Evolutionary conservation across 2,329 filamentous ascomycete genomes (phyloP), one percentile per base, ranked within the genome.

Genomic region (Xylariales sp.): DNA sequence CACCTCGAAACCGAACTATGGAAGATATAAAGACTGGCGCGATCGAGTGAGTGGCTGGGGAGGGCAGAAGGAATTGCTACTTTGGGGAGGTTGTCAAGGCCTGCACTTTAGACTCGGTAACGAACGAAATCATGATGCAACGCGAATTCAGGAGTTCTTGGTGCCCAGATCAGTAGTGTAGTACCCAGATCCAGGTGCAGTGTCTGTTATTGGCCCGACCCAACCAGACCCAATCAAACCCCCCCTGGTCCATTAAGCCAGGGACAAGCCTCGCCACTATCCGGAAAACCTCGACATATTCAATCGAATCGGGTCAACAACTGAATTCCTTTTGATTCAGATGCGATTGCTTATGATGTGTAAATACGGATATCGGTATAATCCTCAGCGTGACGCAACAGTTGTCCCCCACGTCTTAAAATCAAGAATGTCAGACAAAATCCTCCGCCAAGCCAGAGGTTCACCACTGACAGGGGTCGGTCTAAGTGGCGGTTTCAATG

Each of bases 51-150:
- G 5, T 12, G n/a, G n/a, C 6, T 16, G n/a, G 3, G 41, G 30
- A 14, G 43, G 18, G 12, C 8, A 39, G 36, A 30, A 10, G 8
- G 36, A 39, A 3, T 5, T 30, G 6, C 46, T 52, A 7, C 48
- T 52, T n/a, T 14, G 5, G 49, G 32, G 46, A 23, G 4, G 56
- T 3, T n/a, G 54, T 45, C n/a, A 41, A 32, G 34, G 23, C n/a
- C 8, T 53, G 48, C 36, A 62, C 28, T 54, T 10, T 34, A 14
- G 34, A 46, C 43, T 45, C 23, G 28, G 43, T 30, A 57, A 59
- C 58, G 57, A 65, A 55, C 58, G 62, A 65, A 55, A 68, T 65
- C 53, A 69, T 66, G 67, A 69, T 69, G 67, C 58, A 68, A 62
- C 62, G 32, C 56, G 48, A 10, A 59, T 43, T 65, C 46, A 65